Evolutionary conservation across 768 basidiomycete species (phyloP).

Genomic region (Lanmaoa rubissima): DNA sequence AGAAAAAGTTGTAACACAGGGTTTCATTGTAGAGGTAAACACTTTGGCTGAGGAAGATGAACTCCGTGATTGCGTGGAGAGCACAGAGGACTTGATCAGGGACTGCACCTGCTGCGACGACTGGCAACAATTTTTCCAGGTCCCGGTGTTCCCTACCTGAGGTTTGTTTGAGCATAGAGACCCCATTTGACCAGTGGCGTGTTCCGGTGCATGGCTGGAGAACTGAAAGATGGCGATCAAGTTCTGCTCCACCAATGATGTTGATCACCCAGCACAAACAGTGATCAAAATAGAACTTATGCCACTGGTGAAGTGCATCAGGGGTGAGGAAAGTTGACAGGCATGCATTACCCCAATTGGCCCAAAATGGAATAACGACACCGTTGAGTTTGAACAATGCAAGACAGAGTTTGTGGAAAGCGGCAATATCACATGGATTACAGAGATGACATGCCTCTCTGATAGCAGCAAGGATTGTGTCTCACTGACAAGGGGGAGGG

Average conservation of each 20-base stretch:
- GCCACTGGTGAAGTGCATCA: constrained; percentile 29
- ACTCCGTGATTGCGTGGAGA: constrained; percentile 37
- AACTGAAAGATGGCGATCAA: constrained; percentile 26
- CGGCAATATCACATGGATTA: neutral
- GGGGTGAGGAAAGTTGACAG: constrained; percentile 23
- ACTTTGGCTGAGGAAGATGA: constrained; percentile 37
- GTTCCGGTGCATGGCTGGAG: constrained; percentile 18
- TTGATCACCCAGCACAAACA: neutral
- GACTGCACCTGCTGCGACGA: constrained; percentile 14
- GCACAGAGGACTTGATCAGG: constrained; percentile 30
- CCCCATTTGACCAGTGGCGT: neutral
- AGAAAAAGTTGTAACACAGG: too few species aligned
- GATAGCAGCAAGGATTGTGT: too few species aligned
- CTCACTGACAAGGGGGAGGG: too few species aligned
- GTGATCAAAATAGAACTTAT: constrained; percentile 28
- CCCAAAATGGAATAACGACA: constrained; percentile 34
- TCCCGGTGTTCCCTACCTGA: constrained; percentile 4
- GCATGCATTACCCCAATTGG: constrained; percentile 20
- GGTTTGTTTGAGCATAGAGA: constrained; percentile 8
- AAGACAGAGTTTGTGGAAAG: neutral
- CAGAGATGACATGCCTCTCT: too few species aligned
- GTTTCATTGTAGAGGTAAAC: neutral
- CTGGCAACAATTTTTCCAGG: constrained; percentile 1
- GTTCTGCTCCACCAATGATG: constrained; percentile 19
- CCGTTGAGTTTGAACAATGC: neutral